Conservation (phyloP, 208 protist species). For the Lotmaria passim region DNA sequence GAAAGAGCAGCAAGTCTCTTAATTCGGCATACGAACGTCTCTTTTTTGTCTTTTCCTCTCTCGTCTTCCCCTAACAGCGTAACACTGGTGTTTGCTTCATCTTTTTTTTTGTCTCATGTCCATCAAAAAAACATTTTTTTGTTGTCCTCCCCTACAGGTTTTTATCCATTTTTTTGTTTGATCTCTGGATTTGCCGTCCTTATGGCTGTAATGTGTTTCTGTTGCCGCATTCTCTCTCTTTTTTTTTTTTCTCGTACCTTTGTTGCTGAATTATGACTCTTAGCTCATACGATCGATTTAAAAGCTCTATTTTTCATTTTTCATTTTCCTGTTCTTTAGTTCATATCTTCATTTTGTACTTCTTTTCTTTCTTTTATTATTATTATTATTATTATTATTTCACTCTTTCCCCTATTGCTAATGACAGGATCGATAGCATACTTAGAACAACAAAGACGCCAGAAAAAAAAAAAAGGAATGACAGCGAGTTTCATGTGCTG, state of each 20-base stretch:
- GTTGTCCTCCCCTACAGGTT: neutral
- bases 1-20: neutral
- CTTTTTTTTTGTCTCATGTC: too few species aligned
- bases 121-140: neutral
- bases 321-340: conserved; percentile 23
- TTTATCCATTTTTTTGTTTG: neutral
- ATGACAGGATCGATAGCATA: too few species aligned
- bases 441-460: too few species aligned
- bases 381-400: neutral
- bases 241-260: conserved; percentile 1
- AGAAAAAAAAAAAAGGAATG: too few species aligned
- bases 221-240: neutral
- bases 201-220: conserved; percentile 21
- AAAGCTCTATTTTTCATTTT: too few species aligned
- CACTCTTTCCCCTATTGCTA: too few species aligned
- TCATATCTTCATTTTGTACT: neutral
- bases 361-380: neutral
- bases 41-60: neutral
- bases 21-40: neutral
- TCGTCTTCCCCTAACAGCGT: neutral
- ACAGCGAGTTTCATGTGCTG: too few species aligned
- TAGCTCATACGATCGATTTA: neutral
- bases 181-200: neutral
- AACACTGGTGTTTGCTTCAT: too few species aligned
- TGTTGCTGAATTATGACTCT: conserved; percentile 1